phyloP scores from a whole-genome alignment of 345 rosid genomes.

The Melastoma malabathricum region DNA sequence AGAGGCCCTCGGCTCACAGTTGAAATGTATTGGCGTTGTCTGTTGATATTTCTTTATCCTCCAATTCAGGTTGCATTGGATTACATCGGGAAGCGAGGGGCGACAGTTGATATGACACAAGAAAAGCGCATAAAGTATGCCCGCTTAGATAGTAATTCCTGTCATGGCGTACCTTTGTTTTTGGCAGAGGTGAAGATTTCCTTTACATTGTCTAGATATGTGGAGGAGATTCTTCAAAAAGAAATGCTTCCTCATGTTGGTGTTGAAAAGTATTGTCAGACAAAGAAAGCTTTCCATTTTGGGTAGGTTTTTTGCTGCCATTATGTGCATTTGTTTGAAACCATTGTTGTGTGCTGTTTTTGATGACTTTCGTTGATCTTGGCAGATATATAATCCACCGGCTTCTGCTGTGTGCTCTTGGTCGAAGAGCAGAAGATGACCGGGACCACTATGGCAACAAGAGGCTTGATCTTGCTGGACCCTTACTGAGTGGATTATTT shows the following conservation, averaged over 20 bases:
- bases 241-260: too few relatives aligned
- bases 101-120: conserved; percentile 84
- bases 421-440: too few relatives aligned
- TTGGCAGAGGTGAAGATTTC: conserved; percentile 14
- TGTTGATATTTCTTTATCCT: too few relatives aligned
- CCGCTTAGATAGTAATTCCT: conserved; percentile 2
- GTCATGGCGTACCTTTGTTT: conserved; percentile 10
- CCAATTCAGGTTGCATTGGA: too few relatives aligned
- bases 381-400: conserved; percentile 90
- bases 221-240: conserved; percentile 91
- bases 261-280: conserved; percentile 77
- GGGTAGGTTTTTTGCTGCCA: conserved; percentile 36
- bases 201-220: conserved; percentile 52
- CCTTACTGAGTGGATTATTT: conserved; percentile 89
- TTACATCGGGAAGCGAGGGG: too few relatives aligned
- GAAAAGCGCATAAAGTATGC: conserved; percentile 92
- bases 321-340: not conserved
- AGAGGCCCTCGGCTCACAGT: too few relatives aligned
- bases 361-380: too few relatives aligned
- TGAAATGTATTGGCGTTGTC: too few relatives aligned
- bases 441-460: too few relatives aligned
- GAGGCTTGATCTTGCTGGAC: too few relatives aligned
- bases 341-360: conserved; percentile 4
- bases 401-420: conserved; percentile 76
- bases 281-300: conserved; percentile 90